Conservation (phyloP, 306 rosid genomes). For the Citrullus colocynthis region DNA sequence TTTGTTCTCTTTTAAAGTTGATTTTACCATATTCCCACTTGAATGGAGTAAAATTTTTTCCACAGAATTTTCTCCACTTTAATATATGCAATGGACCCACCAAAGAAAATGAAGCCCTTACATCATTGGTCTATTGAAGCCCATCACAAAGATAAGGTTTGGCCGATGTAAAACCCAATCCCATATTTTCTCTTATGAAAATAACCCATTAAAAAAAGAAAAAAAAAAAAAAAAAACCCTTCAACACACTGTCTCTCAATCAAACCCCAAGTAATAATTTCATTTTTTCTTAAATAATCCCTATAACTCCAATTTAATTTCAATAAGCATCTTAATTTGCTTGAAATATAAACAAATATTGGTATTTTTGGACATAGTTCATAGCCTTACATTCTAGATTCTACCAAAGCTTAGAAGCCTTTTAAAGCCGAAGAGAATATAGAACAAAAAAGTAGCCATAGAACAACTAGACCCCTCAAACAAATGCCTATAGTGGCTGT, state of each 20-base stretch:
- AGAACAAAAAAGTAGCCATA: neutral
- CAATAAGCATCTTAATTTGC: neutral
- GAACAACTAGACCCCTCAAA: neutral
- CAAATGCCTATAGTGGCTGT: neutral
- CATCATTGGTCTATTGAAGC: neutral
- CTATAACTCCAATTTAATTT: neutral
- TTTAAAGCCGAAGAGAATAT: neutral
- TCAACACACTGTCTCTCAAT: neutral
- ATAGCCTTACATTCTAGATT: neutral
- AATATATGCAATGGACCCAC: slow-evolving; percentile 1
- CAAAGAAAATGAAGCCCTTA: neutral
- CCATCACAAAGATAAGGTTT: neutral
- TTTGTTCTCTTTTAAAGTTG: neutral
- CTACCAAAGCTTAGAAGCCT: neutral
- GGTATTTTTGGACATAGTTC: neutral
- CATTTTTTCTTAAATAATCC: neutral
- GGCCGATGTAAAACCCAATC: neutral
- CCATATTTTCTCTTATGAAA: neutral
- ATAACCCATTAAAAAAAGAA: neutral
- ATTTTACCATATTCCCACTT: neutral
- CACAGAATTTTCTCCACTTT: neutral
- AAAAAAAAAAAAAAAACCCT: neutral
- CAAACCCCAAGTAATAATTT: neutral
- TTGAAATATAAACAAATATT: neutral
- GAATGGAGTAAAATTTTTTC: neutral